Evolutionary conservation across 148 eudicot species (phyloP), one percentile per base, ranked within the genome.

Genomic region (Gaultheria prostrata): DNA sequence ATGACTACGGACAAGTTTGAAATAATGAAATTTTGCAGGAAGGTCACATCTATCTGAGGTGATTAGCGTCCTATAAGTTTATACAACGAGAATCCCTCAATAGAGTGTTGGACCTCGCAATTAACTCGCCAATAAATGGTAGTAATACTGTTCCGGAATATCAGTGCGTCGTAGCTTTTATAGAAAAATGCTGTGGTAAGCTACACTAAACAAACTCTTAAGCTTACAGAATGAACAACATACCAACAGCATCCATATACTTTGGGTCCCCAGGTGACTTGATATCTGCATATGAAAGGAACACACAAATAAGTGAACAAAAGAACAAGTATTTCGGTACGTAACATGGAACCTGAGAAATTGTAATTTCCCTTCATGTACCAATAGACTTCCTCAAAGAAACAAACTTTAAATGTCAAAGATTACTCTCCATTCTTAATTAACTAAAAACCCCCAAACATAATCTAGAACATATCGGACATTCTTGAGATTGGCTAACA

Each of bases 161-260:
- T 30, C 8, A 30, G 30, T 0, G 18, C 46, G 14, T 49, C 18
- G 14, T 75, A 24, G 15, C 50, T 46, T 75, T 26, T 70, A 10
- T 28, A 30, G 76, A 13, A 26, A 81, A 81, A 49, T 69, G 18
- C 61, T 32, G 1, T 30, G 32, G 59, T 30, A 24, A 78, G 20
- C 21, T 78, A 17, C 46, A 32, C 80, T 32, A 32, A 32, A n/a
- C 61, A 78, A 76, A 77, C 10, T 35, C 43, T 30, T 51, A 51
- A 32, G 18, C 46, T 56, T 30, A 20, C 49, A 54, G 69, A 54
- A 71, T 53, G 18, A 79, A 78, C 8, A 84, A 35, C 91, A 75
- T 89, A 94, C 98, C 98, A 84, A 94, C 90, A 80, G 97, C 95
- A 80, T 94, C 98, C 90, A 86, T 90, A 81, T 84, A 92, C 91